Conservation (phyloP, 139 green algal species). For the Volvox africanus region DNA sequence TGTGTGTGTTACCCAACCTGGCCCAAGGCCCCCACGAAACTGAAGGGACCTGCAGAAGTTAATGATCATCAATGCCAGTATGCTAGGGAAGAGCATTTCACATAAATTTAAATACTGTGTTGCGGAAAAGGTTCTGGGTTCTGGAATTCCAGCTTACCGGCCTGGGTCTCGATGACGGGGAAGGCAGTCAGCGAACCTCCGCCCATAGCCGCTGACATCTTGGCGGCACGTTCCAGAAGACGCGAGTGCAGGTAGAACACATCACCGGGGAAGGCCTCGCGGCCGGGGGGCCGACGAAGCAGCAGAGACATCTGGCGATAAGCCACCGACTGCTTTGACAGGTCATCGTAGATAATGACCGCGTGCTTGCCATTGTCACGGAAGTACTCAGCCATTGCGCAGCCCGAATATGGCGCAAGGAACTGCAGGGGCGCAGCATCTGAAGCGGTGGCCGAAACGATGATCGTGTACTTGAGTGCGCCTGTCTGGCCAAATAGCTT, state of each 20-base stretch:
- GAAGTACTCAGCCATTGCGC: conserved; percentile 76
- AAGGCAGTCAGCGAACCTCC: conserved; percentile 86
- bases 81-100: no score
- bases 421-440: conserved; percentile 91
- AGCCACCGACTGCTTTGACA: conserved; percentile 92
- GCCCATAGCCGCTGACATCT: conserved; percentile 80
- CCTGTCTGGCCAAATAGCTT: conserved; percentile 75
- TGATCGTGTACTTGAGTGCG: conserved; percentile 86
- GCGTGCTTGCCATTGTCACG: conserved; percentile 75
- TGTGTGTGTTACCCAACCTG: no score
- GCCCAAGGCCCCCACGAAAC: no score
- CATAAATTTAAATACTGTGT: no score
- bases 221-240: conserved; percentile 85
- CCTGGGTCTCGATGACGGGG: conserved; percentile 93
- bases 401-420: conserved; percentile 92
- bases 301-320: conserved; percentile 96
- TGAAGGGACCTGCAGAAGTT: no score
- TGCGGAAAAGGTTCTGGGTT: no score
- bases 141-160: conserved; percentile 23
- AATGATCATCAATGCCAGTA: no score
- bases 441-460: conserved; percentile 90
- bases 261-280: conserved; percentile 91
- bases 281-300: conserved; percentile 89
- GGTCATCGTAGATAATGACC: conserved; percentile 93
- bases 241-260: conserved; percentile 94